Evolutionary conservation across 495 filamentous ascomycete genomes (phyloP), one percentile per base, ranked within the genome.

Genomic region (Penicillium waksmanii): DNA sequence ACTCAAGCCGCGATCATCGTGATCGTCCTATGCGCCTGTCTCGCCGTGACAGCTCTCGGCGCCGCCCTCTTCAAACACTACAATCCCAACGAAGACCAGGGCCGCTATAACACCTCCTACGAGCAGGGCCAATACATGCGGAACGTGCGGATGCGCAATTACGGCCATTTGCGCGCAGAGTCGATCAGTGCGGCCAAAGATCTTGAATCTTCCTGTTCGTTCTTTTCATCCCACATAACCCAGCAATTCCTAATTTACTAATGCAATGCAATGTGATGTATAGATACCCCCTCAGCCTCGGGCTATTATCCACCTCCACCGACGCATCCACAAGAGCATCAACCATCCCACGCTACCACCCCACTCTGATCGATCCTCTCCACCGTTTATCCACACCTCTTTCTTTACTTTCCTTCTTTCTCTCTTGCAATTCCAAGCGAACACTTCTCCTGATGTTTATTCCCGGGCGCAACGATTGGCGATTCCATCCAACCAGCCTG

Each of bases 71-170:
- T 69, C 63, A 65, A 64, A 3, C 68, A 74, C 53, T 70, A 69
- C 51, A 64, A 57, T n/a, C 74, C 74, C 13, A 50, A 47, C 27
- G 68, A 67, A 1, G 48, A 58, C 1, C 52, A 60, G 17, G 21
- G 48, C 10, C 64, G 50, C 2, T 68, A 55, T 34, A 53, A 63
- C 12, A 62, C 64, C 11, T 51, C 65, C 25, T 60, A 66, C 55
- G 72, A 79, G 23, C 76, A 79, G 47, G 56, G 66, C 46, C 55
- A 62, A 12, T 79, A 79, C 62, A 79, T 79, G 76, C 72, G 73
- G 3, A 58, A 65, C 3, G 73, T 79, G 19, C 72, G 76, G 1
- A 53, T 73, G 54, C 61, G 70, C 21, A 76, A 73, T 35, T 62
- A 70, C n/a, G 59, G 62, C 2, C 35, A 65, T 35, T 61, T 75